Evolutionary conservation across 768 basidiomycete genomes (phyloP), one percentile per base, ranked within the genome.

Genomic region (Punctularia strigosozonata): DNA sequence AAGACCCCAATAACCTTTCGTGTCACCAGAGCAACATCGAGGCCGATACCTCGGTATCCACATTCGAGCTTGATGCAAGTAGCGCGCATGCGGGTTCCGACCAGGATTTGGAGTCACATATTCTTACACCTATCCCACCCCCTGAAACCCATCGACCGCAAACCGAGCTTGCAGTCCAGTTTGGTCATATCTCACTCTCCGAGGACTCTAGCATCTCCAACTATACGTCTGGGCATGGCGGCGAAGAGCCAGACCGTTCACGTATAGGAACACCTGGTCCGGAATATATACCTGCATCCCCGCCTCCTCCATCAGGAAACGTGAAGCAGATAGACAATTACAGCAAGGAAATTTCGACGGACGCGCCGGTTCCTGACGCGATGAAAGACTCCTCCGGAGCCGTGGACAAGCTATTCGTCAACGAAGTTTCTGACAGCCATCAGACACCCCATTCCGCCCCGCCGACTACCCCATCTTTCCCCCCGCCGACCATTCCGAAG

Each of bases 1-100:
- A 12, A 8, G 20, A 19, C 13, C 8, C 20, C 7, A 8, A 28
- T 15, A 20, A 19, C 13, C 19, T 34, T 8, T 34, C 33, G n/a
- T n/a, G n/a, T n/a, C n/a, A n/a, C n/a, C n/a, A n/a, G n/a, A n/a
- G n/a, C n/a, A n/a, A n/a, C 20, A 35, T 36, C 24, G 60, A 47
- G 15, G 48, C 36, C 3, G 61, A 73, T 50, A 62, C 61, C 6
- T 76, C 77, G 7, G 66, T 76, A 38, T 77, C 77, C 12, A 79
- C 76, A 0, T 60, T 79, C 28, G 65, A 72, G 49, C 70, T 80
- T 31, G 65, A 74, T 36, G 62, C 57, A 10, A 34, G 10, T 34
- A 10, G 20, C 8, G 10, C 45, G 53, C 45, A 17, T 50, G 30
- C 31, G 42, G 25, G 25, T 37, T 39, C 52, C 47, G 37, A 32